phyloP scores from a whole-genome alignment of 2,329 filamentous ascomycete species.

The Ophiocordyceps australis region DNA sequence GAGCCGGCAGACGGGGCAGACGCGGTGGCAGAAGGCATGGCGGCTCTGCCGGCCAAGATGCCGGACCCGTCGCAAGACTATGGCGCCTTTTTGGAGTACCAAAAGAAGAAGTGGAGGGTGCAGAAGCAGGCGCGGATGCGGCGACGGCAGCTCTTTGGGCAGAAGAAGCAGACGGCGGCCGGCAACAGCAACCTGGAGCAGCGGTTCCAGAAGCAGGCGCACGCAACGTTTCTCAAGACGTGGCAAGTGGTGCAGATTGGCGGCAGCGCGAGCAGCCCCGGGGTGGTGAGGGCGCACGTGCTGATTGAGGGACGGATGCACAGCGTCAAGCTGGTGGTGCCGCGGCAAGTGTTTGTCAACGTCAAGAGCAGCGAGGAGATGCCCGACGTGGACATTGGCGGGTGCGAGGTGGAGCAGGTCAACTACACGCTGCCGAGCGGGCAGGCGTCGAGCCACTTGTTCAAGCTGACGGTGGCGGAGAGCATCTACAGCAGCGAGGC shows the following conservation, averaged over 20 bases:
- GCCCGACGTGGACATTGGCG: constrained; percentile 72
- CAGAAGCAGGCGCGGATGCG: constrained; percentile 80
- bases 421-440: constrained; percentile 89
- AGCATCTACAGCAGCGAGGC: constrained; percentile 72
- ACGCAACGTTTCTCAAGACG: constrained; percentile 74
- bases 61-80: constrained; percentile 79
- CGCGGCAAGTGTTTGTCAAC: constrained; percentile 79
- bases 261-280: constrained; percentile 65
- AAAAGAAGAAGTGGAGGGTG: constrained; percentile 98
- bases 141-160: constrained; percentile 81
- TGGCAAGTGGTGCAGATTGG: constrained; percentile 90
- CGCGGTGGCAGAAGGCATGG: constrained; percentile 59
- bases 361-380: constrained; percentile 74
- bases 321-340: constrained; percentile 71
- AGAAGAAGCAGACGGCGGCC: constrained; percentile 37
- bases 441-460: constrained; percentile 82
- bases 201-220: constrained; percentile 79
- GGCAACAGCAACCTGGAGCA: constrained; percentile 45
- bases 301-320: constrained; percentile 90
- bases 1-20: constrained; percentile 51
- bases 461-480: constrained; percentile 83
- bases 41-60: constrained; percentile 66
- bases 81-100: constrained; percentile 71
- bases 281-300: constrained; percentile 75
- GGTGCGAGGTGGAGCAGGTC: constrained; percentile 81